A percentile compares a stretch with the other conserved stretches of the same genome.
These are phyloP conservation scores for Sanghuangporus baumii DNA, from an alignment of 1,284 basidiomycete species.

Conservation along the genomic window DNA sequence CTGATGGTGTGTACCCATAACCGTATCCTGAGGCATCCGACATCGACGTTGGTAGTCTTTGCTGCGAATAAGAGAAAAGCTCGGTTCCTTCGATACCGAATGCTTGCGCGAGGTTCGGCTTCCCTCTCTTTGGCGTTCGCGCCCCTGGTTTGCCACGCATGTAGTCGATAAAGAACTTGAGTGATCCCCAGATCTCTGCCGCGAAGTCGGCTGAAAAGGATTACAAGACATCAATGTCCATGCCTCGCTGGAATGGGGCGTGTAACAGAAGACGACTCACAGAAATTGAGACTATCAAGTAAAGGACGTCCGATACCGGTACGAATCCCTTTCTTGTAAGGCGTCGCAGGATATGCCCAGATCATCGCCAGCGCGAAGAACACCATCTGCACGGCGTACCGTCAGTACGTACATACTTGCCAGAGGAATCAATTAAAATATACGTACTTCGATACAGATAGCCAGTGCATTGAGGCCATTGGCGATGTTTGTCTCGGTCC, in stretches of 20 bases:
- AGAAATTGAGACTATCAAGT: slow-evolving; percentile 74
- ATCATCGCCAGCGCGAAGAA: slow-evolving; percentile 72
- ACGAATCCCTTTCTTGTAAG: slow-evolving; percentile 45
- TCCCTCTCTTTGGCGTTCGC: slow-evolving; percentile 30
- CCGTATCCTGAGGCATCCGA: no score
- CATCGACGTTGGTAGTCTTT: neutral
- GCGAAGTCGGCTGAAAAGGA: slow-evolving; percentile 50
- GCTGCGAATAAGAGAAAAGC: neutral
- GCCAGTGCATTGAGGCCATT: slow-evolving; percentile 79
- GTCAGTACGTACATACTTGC: neutral
- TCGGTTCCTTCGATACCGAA: slow-evolving; percentile 38
- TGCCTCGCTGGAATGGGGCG: slow-evolving; percentile 2
- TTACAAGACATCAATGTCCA: neutral
- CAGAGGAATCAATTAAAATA: neutral
- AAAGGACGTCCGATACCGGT: slow-evolving; percentile 61
- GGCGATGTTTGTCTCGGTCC: slow-evolving; percentile 75
- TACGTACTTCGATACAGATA: slow-evolving; percentile 73
- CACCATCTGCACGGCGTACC: slow-evolving; percentile 58
- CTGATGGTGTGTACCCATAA: neutral
- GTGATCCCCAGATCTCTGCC: slow-evolving; percentile 55
- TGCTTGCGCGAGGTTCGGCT: slow-evolving; percentile 40
- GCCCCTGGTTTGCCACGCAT: slow-evolving; percentile 41
- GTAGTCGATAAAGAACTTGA: slow-evolving; percentile 56
- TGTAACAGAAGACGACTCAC: slow-evolving; percentile 32
- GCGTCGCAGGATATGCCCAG: slow-evolving; percentile 73